Conservation (phyloP, 108 stramenopile genomes). For the Cyclostephanos tholiformis region DNA sequence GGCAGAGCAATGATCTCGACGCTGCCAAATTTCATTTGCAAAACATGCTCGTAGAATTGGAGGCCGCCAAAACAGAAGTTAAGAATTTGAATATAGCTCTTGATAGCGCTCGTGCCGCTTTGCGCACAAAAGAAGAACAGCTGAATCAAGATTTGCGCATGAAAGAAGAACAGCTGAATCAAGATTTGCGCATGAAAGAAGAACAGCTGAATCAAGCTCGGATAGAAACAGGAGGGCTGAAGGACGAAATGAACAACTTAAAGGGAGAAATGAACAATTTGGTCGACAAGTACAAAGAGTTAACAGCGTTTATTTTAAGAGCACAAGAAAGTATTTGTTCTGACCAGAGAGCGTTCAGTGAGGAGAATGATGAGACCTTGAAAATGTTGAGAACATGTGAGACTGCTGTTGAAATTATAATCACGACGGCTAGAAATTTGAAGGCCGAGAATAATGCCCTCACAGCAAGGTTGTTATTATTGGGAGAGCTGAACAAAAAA, state of each 20-base stretch:
- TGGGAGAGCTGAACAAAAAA: neutral
- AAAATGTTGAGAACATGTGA: neutral
- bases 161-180: slow-evolving; percentile 10
- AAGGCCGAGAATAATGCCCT: neutral
- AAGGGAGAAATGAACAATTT: neutral
- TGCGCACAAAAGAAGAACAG: slow-evolving; percentile 22
- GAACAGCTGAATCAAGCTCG: neutral
- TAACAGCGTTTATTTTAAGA: neutral
- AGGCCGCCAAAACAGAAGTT: slow-evolving; percentile 12
- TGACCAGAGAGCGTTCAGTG: neutral
- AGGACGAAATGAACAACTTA: neutral
- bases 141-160: slow-evolving; percentile 5
- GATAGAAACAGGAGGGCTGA: neutral
- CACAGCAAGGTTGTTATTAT: neutral
- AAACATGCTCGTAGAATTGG: slow-evolving; percentile 32
- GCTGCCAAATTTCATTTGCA: slow-evolving; percentile 28
- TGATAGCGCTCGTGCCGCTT: slow-evolving; percentile 4
- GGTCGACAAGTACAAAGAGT: slow-evolving; percentile 5
- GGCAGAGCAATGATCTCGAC: slow-evolving; percentile 16
- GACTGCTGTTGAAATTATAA: slow-evolving; percentile 3
- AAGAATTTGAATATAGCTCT: slow-evolving; percentile 18
- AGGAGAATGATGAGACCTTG: neutral
- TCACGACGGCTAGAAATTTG: neutral
- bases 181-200: slow-evolving; percentile 16
- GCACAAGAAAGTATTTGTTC: slow-evolving; percentile 3